Evolutionary conservation across 495 filamentous ascomycete species (phyloP).

Genomic region (Cercophora newfieldiana): DNA sequence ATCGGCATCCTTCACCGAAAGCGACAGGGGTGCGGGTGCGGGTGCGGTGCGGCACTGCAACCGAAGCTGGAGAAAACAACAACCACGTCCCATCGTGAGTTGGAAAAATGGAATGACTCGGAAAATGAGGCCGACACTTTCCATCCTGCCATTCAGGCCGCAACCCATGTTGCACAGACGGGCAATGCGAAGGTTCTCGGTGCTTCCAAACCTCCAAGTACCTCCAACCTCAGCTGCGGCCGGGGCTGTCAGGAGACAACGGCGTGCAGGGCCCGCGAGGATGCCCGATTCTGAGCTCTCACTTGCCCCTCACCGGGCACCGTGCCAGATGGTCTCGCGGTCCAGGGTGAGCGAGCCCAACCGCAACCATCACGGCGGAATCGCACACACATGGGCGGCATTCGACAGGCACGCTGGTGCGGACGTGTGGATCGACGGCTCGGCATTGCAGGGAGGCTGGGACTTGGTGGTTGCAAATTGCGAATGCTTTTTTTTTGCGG

Average conservation of each 20-base stretch:
- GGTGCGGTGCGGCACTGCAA: neutral
- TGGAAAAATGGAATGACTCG: neutral
- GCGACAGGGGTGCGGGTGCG: neutral
- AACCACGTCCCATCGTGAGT: neutral
- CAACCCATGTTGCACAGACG: neutral
- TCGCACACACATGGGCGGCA: neutral
- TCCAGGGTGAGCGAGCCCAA: slow-evolving; percentile 12
- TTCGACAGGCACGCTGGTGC: neutral
- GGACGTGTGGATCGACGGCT: neutral
- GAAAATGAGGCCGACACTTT: no score
- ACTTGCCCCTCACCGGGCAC: slow-evolving; percentile 19
- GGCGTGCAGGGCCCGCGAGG: neutral
- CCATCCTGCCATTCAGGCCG: no score
- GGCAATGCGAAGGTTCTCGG: neutral
- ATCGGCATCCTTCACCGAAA: neutral
- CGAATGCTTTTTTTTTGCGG: neutral
- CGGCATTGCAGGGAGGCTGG: slow-evolving; percentile 9
- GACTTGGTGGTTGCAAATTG: neutral
- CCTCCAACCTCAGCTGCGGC: neutral
- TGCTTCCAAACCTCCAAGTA: neutral
- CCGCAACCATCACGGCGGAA: neutral
- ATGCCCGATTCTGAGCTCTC: slow-evolving; percentile 14
- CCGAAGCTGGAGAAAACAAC: neutral
- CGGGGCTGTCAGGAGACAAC: neutral
- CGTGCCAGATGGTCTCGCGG: neutral